Base-by-base conservation (phyloP, 345 rosid species). In the Boechera stricta region DNA sequence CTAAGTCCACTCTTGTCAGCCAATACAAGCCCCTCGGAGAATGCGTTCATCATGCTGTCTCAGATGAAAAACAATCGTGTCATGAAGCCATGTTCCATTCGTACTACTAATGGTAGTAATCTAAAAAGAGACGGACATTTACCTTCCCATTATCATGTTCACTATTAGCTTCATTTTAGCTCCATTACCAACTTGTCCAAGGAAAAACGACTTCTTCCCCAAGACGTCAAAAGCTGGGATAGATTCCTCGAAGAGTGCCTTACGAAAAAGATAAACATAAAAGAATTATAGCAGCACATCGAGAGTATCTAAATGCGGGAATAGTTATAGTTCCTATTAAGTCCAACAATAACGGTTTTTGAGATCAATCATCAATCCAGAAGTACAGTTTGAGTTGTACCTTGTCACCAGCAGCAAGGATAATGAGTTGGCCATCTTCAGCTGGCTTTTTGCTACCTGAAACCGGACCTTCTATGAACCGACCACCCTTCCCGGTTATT, bases 141-240 rank as follows among this genome's bases (percentile, higher is more conserved):
- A 94, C 98, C 97, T 88, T 77, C 99, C 99, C 98, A 95, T 90
- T 73, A 95, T 85, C 99, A 95, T 90, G 86, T 95, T 95, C 64
- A 95, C 96, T 24, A 92, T 90, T 67, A 92, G 95, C 79, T 95
- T 92, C 96, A 95, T 92, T 53, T 89, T 95, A 55, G 99, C 96
- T 78, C 97, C 99, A 62, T 95, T 95, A 10, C 99, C 98, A 67
- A 95, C 82, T 74, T 86, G 83, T 71, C 98, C 98, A 81, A 95
- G 63, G 87, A 77, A 95, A 88, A 90, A 92, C 28, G 97, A 85
- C 74, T 86, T 89, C 87, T 95, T 95, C 60, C 98, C 99, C 82
- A 92, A 80, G 64, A 88, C 85, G 66, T 92, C 79, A 48, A 95
- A 89, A 59, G 97, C 95, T n/a, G 92, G 92, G 56, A 84, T 72